Evolutionary conservation across 805 yeast species (phyloP), one percentile per base, ranked within the genome.

Genomic region (Candida parachauliodes): DNA sequence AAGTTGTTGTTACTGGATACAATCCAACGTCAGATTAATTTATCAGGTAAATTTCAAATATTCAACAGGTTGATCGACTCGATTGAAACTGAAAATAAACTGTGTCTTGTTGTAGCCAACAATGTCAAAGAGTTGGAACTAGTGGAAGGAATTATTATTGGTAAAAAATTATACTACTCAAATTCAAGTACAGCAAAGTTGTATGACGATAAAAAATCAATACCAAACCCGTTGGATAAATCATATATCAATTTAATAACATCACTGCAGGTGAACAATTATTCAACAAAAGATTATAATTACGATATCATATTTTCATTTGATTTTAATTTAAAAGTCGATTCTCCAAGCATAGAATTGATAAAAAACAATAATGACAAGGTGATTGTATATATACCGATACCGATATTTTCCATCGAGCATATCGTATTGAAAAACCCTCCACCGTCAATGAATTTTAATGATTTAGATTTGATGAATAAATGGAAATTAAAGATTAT

Each of bases 91-190:
- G 50, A 47, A 18, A 45, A 46, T 28, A 43, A 43, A 8, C 46
- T 57, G 41, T 25, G 59, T 41, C 45, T 68, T 37, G 65, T 84
- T 8, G 73, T 80, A 3, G 82, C 88, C 0, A 71, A 74, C 25
- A 74, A 70, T 48, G 70, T 81, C 16, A 80, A 82, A 51, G 93
- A 84, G 51, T 55, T 84, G 44, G 94, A 88, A 52, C 61, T 88
- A 32, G 68, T 88, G 5, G 97, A 88, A 56, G 84, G 89, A 0
- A 68, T 83, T 31, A 52, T 88, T 10, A 65, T 83, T n/a, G 96
- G 96, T 2, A 78, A 85, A 49, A 65, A 66, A 25, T 58, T 86
- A 26, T 71, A 73, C 43, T 83, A 83, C 51, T 72, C 72, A 42
- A 74, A 95, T 47, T 74, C 81, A 48, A 77, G 88, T 17, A 86